These are phyloP conservation scores for Rachicladosporium sp. DNA, from an alignment of 2,329 filamentous ascomycete genomes.

Conservation along the genomic window DNA sequence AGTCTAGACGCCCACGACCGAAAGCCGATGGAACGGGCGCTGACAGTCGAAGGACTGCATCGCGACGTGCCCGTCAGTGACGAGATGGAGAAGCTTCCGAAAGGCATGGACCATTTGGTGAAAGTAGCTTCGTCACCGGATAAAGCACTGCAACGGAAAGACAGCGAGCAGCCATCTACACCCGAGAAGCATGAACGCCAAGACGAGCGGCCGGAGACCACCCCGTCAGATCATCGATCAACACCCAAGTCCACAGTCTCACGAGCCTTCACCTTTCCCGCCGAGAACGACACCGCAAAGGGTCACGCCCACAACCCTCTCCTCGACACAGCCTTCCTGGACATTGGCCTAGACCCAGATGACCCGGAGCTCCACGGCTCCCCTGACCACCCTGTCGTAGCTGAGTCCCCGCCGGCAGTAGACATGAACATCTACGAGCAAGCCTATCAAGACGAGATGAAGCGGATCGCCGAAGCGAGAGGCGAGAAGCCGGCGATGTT, in stretches of 20 bases:
- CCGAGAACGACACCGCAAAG: slow-evolving; percentile 31
- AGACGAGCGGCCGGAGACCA: slow-evolving; percentile 1
- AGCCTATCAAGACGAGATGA: slow-evolving; percentile 73
- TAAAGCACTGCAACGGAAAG: too few species aligned
- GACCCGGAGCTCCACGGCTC: slow-evolving; percentile 13
- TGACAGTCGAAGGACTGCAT: slow-evolving; percentile 44
- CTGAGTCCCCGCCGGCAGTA: slow-evolving; percentile 72
- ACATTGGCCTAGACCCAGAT: slow-evolving; percentile 48
- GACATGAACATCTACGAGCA: slow-evolving; percentile 82
- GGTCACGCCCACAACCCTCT: slow-evolving; percentile 53
- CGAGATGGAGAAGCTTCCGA: slow-evolving; percentile 17
- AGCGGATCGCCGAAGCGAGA: slow-evolving; percentile 49
- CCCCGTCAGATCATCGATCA: slow-evolving; percentile 1
- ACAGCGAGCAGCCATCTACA: too few species aligned
- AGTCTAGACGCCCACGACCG: slow-evolving; percentile 42
- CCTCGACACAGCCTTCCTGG: slow-evolving; percentile 57
- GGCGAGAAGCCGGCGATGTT: slow-evolving; percentile 46
- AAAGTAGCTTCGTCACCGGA: slow-evolving; percentile 1
- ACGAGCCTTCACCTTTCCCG: slow-evolving; percentile 15
- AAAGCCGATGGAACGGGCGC: slow-evolving; percentile 34
- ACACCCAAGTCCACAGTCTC: not conserved
- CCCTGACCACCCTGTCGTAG: slow-evolving; percentile 39
- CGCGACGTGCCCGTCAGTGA: slow-evolving; percentile 27
- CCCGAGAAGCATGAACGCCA: not conserved
- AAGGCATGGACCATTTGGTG: slow-evolving; percentile 11